Evolutionary conservation across 371 early-diverging fungal genomes (phyloP), one percentile per base, ranked within the genome.

Genomic region (Circinella umbellata): DNA sequence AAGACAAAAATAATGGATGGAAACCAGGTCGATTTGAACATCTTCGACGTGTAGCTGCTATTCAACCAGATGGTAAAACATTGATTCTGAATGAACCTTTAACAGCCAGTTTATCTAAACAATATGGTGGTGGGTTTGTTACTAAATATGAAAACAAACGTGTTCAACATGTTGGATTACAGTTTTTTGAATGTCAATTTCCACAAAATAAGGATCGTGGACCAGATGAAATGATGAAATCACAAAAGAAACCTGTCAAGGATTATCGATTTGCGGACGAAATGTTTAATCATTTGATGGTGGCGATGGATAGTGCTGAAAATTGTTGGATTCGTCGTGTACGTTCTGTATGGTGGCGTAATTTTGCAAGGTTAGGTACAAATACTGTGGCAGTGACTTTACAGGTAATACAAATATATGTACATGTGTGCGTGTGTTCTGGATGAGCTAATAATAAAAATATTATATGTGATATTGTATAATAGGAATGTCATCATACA

Each of bases 191-290:
- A 49, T 76, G 79, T 65, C 71, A 76, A 10, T 79, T 79, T 48
- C 82, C 82, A 0, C 63, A 68, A 54, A 86, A 86, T 64, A 57
- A 73, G 61, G 72, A 78, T 6, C 73, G 81, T 4, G 76, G 73
- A 0, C 72, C 70, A 0, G 80, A 83, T 2, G 80, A 80, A 0
- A 80, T 86, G 64, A 70, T 83, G 76, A 69, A 78, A 13, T 4
- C n/a, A 7, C 61, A 75, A 49, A 73, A 78, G 55, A 53, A 72
- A 5, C 80, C 80, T 10, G 78, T 79, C 70, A 74, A 74, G 37
- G 86, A 86, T 60, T 86, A 86, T 70, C 74, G 82, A n/a, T 83
- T 86, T 74, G 78, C 83, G 1, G 66, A 73, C 20, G 86, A 83
- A 61, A 76, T 81, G 69, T 86, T 83, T 75, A 72, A 79, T 61